Conservation (phyloP, 768 basidiomycete genomes). For the Gautieria morchelliformis region DNA sequence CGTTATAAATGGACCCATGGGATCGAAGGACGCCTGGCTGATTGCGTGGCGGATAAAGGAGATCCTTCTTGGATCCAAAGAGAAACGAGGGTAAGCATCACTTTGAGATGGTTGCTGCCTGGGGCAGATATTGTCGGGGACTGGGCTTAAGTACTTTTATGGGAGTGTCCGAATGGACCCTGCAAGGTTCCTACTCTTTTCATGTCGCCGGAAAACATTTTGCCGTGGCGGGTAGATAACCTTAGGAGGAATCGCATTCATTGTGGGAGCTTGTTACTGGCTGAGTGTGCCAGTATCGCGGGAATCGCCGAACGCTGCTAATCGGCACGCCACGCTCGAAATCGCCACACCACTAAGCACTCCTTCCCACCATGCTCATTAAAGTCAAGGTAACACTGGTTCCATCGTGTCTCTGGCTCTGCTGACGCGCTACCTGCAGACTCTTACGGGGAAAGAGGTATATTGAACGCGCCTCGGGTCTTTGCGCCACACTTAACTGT, state of each 20-base stretch:
- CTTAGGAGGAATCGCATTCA: background rate
- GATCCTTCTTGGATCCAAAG: constrained; percentile 36
- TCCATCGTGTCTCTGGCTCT: background rate
- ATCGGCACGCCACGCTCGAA: background rate
- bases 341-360: background rate
- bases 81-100: constrained; percentile 63
- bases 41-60: constrained; percentile 39
- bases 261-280: background rate
- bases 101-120: constrained; percentile 77
- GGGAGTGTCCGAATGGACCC: background rate
- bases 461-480: background rate
- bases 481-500: background rate
- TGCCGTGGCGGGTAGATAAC: background rate
- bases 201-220: background rate
- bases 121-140: constrained; percentile 74
- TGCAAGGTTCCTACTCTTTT: background rate
- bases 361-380: constrained; percentile 52
- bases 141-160: background rate
- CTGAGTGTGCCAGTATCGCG: background rate
- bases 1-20: constrained; percentile 87
- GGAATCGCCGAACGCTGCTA: background rate
- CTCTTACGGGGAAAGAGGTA: constrained; percentile 96
- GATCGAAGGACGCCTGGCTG: constrained; percentile 53
- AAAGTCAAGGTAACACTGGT: constrained; percentile 67
- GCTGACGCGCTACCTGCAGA: constrained; percentile 36